Conservation (phyloP, 1,284 basidiomycete species). For the Agaricales sp. region DNA sequence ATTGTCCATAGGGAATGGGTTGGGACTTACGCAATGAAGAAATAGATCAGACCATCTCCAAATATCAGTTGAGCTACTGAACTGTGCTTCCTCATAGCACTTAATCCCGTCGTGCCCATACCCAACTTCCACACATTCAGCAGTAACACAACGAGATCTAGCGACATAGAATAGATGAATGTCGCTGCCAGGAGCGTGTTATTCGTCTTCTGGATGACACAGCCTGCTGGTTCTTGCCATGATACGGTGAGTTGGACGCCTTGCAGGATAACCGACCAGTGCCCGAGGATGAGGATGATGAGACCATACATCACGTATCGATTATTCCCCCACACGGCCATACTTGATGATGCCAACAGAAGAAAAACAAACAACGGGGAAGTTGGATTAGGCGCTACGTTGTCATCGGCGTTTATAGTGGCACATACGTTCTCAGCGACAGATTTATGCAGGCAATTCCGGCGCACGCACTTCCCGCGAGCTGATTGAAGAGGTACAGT, state of each 20-base stretch:
- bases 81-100: slow-evolving; percentile 12
- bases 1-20: neutral
- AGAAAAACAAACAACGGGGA: neutral
- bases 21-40: slow-evolving; percentile 20
- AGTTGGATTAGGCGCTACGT: neutral
- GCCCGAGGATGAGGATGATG: slow-evolving; percentile 21
- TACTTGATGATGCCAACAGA: slow-evolving; percentile 10
- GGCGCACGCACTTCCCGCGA: slow-evolving; percentile 21
- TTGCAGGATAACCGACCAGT: slow-evolving; percentile 24
- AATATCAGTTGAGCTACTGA: slow-evolving; percentile 22
- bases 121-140: slow-evolving; percentile 26
- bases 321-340: slow-evolving; percentile 24
- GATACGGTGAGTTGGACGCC: slow-evolving; percentile 27
- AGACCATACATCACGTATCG: slow-evolving; percentile 18
- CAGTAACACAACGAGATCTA: slow-evolving; percentile 33
- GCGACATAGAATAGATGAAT: slow-evolving; percentile 37
- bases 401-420: neutral
- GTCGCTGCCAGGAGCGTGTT: slow-evolving; percentile 29
- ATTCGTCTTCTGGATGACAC: slow-evolving; percentile 25
- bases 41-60: slow-evolving; percentile 22
- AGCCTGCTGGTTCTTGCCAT: slow-evolving; percentile 24
- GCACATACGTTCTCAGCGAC: slow-evolving; percentile 21
- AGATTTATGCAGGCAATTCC: slow-evolving; percentile 24
- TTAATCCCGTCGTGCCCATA: slow-evolving; percentile 14
- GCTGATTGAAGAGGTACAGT: slow-evolving; percentile 12